Base-by-base conservation (phyloP, 805 yeast species). In the Wickerhamiella siamensis region DNA sequence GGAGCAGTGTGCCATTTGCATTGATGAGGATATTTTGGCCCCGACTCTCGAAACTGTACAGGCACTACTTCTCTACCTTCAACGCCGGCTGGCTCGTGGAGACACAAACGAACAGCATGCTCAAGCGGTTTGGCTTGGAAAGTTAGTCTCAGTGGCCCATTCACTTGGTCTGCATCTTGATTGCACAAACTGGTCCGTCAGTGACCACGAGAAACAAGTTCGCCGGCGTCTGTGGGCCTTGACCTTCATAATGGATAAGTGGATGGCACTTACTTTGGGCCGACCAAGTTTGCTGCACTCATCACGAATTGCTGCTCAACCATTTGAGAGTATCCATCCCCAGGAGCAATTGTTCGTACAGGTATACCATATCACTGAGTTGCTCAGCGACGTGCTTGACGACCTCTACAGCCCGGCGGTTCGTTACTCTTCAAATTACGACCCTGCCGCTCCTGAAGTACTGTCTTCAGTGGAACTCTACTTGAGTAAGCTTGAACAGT, bases 161-260 rank as follows among this genome's bases (percentile, higher is more conserved):
- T 53, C 56, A 22, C 42, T 60, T 10, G 64, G 64, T 0, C 49
- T 60, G 22, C 63, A 60, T 44, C 31, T 60, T 6, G 64, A 63
- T 42, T 59, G 63, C 43, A 31, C 54, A 5, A 29, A 44, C 20
- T 63, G 67, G 66, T 47, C 49, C 14, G 57, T 63, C 26, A 52
- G 60, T 3, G 50, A 47, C 10, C 50, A 53, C 31, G 59, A 53
- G 27, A 62, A 59, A 38, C 40, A 49, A 21, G 46, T 62, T 3
- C 47, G 67, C 14, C 45, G 49, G 5, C 44, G 62, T 15, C 47
- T 62, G 15, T 59, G 65, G 63, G 58, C 63, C 32, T 51, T 56
- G 0, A 51, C 55, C n/a, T 61, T 48, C 36, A 54, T 54, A 14
- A 52, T 53, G 36, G 67, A 63, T 41, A 59, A 59, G 41, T 63